Evolutionary conservation across 2,329 filamentous ascomycete genomes (phyloP).

Genomic region (Exophiala spinifera): DNA sequence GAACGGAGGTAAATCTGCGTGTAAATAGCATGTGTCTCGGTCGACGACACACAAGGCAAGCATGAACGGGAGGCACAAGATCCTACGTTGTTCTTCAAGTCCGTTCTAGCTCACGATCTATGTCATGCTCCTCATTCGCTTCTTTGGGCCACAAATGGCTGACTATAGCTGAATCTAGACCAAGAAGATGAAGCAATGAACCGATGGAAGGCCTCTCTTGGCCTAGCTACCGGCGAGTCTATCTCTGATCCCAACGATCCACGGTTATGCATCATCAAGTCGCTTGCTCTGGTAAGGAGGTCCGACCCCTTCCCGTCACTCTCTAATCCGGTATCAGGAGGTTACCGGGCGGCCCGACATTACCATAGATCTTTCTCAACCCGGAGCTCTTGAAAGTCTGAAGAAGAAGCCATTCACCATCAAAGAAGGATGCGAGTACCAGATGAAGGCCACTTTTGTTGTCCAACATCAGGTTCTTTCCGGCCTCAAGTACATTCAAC

Average conservation of each 20-base stretch:
- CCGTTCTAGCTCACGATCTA: too few species aligned
- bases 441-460: conserved; percentile 90
- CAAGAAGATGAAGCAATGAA: conserved; percentile 86
- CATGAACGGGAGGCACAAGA: too few species aligned
- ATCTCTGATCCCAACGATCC: conserved; percentile 76
- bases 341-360: conserved; percentile 78
- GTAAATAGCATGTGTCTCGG: too few species aligned
- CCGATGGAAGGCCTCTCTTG: conserved; percentile 95
- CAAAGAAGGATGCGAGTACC: conserved; percentile 91
- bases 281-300: conserved; percentile 64
- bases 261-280: conserved; percentile 88
- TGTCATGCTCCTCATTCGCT: too few species aligned
- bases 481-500: conserved; percentile 92
- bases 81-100: too few species aligned
- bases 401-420: conserved; percentile 95
- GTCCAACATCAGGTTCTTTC: conserved; percentile 96
- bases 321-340: conserved; percentile 46
- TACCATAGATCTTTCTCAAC: conserved; percentile 76
- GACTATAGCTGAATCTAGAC: conserved; percentile 42
- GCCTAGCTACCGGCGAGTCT: conserved; percentile 68
- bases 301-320: not conserved
- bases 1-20: not conserved
- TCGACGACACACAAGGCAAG: too few species aligned
- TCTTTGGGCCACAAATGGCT: not conserved
- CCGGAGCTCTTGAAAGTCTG: conserved; percentile 70